These are phyloP conservation scores for Stachybotrys elegans DNA, from an alignment of 2,329 filamentous ascomycete species.

Conservation along the genomic window DNA sequence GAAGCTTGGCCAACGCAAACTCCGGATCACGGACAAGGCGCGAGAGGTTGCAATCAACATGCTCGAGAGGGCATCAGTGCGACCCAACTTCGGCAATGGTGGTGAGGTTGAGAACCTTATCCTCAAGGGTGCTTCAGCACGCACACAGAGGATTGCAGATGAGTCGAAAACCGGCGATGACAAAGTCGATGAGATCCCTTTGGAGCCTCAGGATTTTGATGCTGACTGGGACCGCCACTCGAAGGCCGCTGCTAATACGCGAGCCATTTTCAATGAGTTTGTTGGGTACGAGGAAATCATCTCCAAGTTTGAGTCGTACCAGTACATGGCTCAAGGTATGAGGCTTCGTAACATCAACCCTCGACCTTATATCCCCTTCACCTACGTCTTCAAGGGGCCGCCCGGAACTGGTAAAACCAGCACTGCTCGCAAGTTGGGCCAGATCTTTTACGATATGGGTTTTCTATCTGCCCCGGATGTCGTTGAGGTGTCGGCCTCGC, in stretches of 20 bases:
- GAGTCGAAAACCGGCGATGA: constrained; percentile 13
- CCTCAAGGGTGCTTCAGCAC: constrained; percentile 17
- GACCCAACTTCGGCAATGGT: constrained; percentile 69
- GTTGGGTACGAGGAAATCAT: constrained; percentile 56
- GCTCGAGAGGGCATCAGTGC: constrained; percentile 55
- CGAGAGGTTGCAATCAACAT: constrained; percentile 53
- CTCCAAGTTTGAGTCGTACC: constrained; percentile 48
- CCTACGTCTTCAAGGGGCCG: constrained; percentile 60
- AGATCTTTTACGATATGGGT: constrained; percentile 70
- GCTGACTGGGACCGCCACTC: constrained; percentile 49
- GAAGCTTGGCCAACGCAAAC: constrained; percentile 55
- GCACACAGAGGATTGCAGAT: constrained; percentile 17
- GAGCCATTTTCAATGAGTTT: constrained; percentile 51
- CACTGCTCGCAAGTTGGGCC: constrained; percentile 64
- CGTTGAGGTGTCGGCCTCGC: constrained; percentile 60
- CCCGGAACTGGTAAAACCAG: constrained; percentile 69
- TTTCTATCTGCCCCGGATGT: constrained; percentile 58
- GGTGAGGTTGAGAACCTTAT: constrained; percentile 62
- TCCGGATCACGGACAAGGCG: constrained; percentile 47
- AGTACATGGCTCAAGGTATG: constrained; percentile 47
- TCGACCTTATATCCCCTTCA: constrained; percentile 51
- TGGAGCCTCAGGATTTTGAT: constrained; percentile 45
- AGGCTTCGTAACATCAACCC: constrained; percentile 48
- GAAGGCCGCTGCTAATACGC: constrained; percentile 37
- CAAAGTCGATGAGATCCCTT: constrained; percentile 14